phyloP scores from a whole-genome alignment of 176 grass and related monocot species.

The Musa itinerans region DNA sequence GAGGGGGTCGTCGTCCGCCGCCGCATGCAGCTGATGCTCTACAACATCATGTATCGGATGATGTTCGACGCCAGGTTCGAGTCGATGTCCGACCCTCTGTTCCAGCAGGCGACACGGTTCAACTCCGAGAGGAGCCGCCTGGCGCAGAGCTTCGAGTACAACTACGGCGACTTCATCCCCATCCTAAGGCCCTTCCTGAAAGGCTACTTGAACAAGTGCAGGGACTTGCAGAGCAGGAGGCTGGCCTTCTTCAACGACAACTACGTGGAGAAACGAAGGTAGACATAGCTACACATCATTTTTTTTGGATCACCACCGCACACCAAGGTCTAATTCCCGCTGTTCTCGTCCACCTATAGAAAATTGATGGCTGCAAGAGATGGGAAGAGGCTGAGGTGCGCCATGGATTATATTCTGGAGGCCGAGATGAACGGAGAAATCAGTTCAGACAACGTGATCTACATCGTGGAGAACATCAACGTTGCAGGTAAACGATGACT shows the following conservation, averaged over 20 bases:
- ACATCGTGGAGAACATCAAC: constrained; percentile 23
- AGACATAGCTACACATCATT: background rate
- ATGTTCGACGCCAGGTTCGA: constrained; percentile 23
- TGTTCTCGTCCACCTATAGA: background rate
- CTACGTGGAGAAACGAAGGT: constrained; percentile 22
- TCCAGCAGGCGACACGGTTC: constrained; percentile 20
- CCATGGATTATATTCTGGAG: constrained; percentile 16
- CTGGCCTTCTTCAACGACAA: constrained; percentile 21
- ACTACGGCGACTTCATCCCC: constrained; percentile 27
- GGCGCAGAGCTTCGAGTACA: constrained; percentile 27
- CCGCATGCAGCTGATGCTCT: constrained; percentile 23
- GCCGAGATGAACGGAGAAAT: constrained; percentile 23
- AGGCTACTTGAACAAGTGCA: constrained; percentile 16
- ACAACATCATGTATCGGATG: constrained; percentile 24
- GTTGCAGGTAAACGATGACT: constrained; percentile 1
- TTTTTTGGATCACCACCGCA: no score
- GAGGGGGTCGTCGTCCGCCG: constrained; percentile 10
- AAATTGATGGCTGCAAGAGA: constrained; percentile 5
- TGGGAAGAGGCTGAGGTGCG: constrained; percentile 6
- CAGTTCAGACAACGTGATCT: constrained; percentile 15
- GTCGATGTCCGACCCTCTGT: constrained; percentile 5
- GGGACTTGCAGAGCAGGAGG: constrained; percentile 12
- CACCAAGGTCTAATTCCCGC: background rate
- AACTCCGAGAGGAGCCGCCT: constrained; percentile 21
- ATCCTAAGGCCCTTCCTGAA: constrained; percentile 18